Evolutionary conservation across 352 stramenopile species (phyloP).

Genomic region (Pythium periplocum): DNA sequence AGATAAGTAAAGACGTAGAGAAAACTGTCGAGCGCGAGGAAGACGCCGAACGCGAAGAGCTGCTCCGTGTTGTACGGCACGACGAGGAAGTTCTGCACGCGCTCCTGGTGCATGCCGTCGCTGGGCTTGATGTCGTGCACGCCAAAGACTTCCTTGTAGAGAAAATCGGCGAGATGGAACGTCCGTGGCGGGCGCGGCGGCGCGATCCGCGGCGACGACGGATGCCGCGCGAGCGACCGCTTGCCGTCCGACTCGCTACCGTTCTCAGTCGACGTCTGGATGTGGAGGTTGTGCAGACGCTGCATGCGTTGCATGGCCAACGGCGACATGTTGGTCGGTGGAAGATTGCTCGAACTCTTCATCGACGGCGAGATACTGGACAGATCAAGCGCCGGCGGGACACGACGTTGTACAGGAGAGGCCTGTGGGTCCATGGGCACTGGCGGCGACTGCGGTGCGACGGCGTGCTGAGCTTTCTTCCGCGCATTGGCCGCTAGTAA

Average conservation of each 20-base stretch:
- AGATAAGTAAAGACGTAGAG: constrained; percentile 97
- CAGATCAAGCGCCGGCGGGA: constrained; percentile 9
- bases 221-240: background rate
- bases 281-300: constrained; percentile 23
- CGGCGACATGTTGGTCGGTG: constrained; percentile 15
- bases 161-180: constrained; percentile 69
- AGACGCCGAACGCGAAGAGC: constrained; percentile 92
- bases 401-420: background rate
- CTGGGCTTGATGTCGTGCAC: constrained; percentile 74
- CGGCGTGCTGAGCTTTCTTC: background rate
- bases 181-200: constrained; percentile 27
- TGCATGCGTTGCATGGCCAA: constrained; percentile 31
- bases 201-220: background rate
- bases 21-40: constrained; percentile 96
- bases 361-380: constrained; percentile 8
- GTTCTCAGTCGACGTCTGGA: constrained; percentile 21
- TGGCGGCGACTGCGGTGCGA: background rate
- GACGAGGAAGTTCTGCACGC: constrained; percentile 79
- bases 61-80: constrained; percentile 72
- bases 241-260: no score
- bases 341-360: background rate
- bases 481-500: background rate
- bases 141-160: constrained; percentile 85
- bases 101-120: constrained; percentile 70
- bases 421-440: background rate